phyloP scores from a whole-genome alignment of 306 rosid genomes.

The Corylus heterophylla region DNA sequence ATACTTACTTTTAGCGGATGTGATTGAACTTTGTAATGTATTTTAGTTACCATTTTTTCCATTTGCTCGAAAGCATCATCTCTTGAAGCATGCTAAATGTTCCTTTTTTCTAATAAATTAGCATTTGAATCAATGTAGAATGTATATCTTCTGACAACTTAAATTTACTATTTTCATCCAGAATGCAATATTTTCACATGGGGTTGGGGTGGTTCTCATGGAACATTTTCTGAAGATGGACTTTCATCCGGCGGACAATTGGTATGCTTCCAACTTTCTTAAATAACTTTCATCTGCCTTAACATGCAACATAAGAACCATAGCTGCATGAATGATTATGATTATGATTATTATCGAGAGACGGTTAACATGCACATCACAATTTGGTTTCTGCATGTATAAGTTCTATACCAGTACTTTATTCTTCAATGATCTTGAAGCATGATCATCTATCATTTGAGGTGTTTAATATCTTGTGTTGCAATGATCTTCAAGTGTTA shows the following conservation, averaged over 20 bases:
- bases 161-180: conserved; percentile 33
- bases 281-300: conserved; percentile 1
- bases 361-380: background rate
- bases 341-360: background rate
- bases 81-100: background rate
- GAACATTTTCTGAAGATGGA: conserved; percentile 82
- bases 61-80: background rate
- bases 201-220: conserved; percentile 99
- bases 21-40: background rate
- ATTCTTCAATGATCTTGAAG: background rate
- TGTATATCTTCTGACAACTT: conserved; percentile 10
- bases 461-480: background rate
- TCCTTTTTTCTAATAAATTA: background rate
- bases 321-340: background rate
- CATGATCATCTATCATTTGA: background rate
- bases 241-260: conserved; percentile 93
- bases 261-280: conserved; percentile 55
- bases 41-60: background rate
- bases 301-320: background rate
- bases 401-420: background rate
- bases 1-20: background rate
- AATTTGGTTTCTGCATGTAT: background rate
- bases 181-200: conserved; percentile 85
- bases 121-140: background rate
- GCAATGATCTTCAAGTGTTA: background rate